These are phyloP conservation scores for Dryadomyces quercus-mongolicae DNA, from an alignment of 2,329 filamentous ascomycete species.

Conservation along the genomic window DNA sequence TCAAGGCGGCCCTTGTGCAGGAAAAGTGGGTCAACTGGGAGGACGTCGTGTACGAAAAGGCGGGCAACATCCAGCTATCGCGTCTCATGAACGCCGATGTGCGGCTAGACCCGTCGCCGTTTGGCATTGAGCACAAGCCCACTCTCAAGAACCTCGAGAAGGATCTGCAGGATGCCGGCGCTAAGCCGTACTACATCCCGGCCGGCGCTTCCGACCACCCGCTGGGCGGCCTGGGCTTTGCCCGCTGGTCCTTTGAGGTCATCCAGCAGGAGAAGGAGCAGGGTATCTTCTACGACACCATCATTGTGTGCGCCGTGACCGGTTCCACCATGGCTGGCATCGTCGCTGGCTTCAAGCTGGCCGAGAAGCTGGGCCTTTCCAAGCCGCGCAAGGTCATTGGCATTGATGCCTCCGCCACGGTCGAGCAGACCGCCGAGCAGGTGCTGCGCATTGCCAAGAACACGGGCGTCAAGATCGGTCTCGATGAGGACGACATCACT, in stretches of 20 bases:
- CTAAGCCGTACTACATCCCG: conserved; percentile 61
- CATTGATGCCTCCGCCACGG: conserved; percentile 52
- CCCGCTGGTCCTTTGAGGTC: conserved; percentile 60
- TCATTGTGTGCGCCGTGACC: conserved; percentile 60
- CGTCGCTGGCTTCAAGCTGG: conserved; percentile 59
- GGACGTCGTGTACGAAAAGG: conserved; percentile 46
- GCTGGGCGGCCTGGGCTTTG: conserved; percentile 57
- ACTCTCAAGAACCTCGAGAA: conserved; percentile 45
- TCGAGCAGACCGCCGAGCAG: conserved; percentile 50
- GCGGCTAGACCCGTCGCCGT: conserved; percentile 43
- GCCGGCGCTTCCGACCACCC: conserved; percentile 60
- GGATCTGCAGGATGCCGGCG: conserved; percentile 10
- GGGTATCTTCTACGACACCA: conserved; percentile 53
- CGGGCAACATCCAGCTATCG: conserved; percentile 61
- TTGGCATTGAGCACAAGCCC: conserved; percentile 58
- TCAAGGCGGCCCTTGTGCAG: conserved; percentile 46
- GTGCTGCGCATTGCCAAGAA: conserved; percentile 53
- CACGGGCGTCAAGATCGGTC: conserved; percentile 51
- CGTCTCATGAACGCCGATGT: conserved; percentile 56
- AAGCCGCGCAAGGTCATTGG: conserved; percentile 46
- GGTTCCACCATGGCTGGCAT: conserved; percentile 61
- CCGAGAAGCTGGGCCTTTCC: conserved; percentile 30
- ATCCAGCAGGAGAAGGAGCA: conserved; percentile 46
- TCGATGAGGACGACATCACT: conserved; percentile 45
- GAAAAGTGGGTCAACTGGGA: conserved; percentile 57